These are phyloP conservation scores for Wickerhamomyces hampshirensis DNA, from an alignment of 805 yeast species.

Conservation along the genomic window DNA sequence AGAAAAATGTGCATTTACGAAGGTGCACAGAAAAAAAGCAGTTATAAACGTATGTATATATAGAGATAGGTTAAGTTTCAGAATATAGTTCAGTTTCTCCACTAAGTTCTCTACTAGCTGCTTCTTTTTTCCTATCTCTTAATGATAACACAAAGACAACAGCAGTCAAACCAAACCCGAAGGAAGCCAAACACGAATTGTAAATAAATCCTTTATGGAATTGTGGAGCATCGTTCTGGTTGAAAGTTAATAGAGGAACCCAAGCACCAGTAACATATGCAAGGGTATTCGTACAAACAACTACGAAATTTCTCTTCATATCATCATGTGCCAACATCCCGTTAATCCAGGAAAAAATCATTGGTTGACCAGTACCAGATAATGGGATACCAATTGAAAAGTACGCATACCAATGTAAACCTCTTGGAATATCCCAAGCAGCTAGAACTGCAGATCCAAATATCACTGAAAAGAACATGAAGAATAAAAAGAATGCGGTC, in stretches of 20 bases:
- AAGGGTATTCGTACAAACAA: constrained; percentile 36
- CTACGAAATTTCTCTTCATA: constrained; percentile 31
- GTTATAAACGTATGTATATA: too few relatives aligned
- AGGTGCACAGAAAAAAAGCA: too few relatives aligned
- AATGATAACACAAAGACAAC: too few relatives aligned
- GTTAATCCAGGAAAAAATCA: constrained; percentile 54
- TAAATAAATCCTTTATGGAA: constrained; percentile 36
- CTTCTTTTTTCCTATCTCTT: neutral
- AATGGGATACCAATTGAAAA: constrained; percentile 44
- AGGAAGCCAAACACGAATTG: constrained; percentile 8
- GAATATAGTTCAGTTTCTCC: too few relatives aligned
- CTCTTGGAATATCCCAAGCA: constrained; percentile 44
- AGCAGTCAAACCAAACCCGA: neutral
- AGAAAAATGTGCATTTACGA: too few relatives aligned
- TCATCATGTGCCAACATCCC: constrained; percentile 34
- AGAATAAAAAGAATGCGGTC: constrained; percentile 27
- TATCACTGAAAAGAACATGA: constrained; percentile 1
- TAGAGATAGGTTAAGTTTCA: too few relatives aligned
- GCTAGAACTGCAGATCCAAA: neutral
- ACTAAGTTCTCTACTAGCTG: too few relatives aligned
- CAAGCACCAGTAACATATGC: constrained; percentile 39
- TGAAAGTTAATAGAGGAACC: constrained; percentile 39
- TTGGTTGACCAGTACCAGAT: constrained; percentile 51
- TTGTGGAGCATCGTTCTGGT: constrained; percentile 31
- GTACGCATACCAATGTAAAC: constrained; percentile 47